These are phyloP conservation scores for Arctium minus DNA, from an alignment of 129 eudicot genomes.

Conservation along the genomic window DNA sequence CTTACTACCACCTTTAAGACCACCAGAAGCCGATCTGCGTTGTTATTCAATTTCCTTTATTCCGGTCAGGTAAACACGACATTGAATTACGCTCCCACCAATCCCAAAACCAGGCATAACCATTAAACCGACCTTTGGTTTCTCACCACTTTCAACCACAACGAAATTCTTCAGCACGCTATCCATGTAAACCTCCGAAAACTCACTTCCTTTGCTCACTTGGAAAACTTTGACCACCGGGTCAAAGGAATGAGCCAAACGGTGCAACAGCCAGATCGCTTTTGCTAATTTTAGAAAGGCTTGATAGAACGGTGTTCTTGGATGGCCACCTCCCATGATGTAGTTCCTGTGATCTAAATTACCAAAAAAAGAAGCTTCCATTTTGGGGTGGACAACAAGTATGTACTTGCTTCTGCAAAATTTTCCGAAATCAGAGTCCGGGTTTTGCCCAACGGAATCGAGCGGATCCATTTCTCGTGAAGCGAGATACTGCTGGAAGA, in stretches of 20 bases:
- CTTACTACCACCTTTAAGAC: not conserved
- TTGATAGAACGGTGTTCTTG: constrained; percentile 85
- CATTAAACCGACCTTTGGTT: constrained; percentile 82
- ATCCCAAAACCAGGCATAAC: constrained; percentile 98
- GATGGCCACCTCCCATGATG: constrained; percentile 83
- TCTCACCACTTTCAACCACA: constrained; percentile 49
- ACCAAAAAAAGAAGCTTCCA: constrained; percentile 96
- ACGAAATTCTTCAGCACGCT: constrained; percentile 62
- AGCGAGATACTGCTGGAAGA: constrained; percentile 73
- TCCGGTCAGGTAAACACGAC: constrained; percentile 86
- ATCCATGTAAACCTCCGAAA: constrained; percentile 87
- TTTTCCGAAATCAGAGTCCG: constrained; percentile 74
- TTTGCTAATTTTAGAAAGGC: constrained; percentile 83
- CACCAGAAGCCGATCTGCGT: not conserved
- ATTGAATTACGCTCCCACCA: constrained; percentile 72
- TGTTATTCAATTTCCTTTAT: constrained; percentile 60
- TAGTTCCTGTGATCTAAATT: constrained; percentile 83
- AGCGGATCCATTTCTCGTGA: constrained; percentile 77
- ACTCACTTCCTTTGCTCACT: constrained; percentile 71
- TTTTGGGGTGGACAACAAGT: constrained; percentile 68
- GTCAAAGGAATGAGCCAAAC: constrained; percentile 69
- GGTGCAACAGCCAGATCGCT: constrained; percentile 83
- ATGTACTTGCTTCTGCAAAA: constrained; percentile 84
- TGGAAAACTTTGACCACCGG: constrained; percentile 73
- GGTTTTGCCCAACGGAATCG: constrained; percentile 72